Evolutionary conservation across 495 filamentous ascomycete genomes (phyloP).

Genomic region (Tuber brumale): DNA sequence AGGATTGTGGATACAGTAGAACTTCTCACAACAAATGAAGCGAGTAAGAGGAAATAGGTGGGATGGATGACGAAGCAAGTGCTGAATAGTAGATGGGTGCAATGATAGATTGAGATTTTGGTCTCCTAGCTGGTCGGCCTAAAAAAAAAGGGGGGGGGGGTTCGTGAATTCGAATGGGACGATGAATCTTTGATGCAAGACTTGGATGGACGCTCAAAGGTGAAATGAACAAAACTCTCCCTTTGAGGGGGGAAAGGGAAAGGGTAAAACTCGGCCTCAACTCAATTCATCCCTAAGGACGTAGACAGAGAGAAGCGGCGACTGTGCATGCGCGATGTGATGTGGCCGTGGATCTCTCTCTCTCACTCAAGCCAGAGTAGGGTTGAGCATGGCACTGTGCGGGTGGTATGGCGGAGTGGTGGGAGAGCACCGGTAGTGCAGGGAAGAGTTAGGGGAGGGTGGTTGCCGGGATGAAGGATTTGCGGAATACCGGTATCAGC

Average conservation of each 20-base stretch:
- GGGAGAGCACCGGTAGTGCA: neutral
- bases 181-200: slow-evolving; percentile 11
- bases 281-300: slow-evolving; percentile 28
- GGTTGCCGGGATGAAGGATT: neutral
- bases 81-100: neutral
- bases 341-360: slow-evolving; percentile 10
- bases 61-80: slow-evolving; percentile 7
- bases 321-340: slow-evolving; percentile 10
- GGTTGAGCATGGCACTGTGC: neutral
- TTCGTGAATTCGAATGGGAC: slow-evolving; percentile 11
- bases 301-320: slow-evolving; percentile 12
- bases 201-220: slow-evolving; percentile 4
- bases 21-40: slow-evolving; percentile 10
- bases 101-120: slow-evolving; percentile 1
- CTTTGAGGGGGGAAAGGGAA: slow-evolving; percentile 11
- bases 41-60: slow-evolving; percentile 4
- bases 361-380: neutral
- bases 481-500: neutral
- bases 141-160: slow-evolving; percentile 1
- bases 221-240: slow-evolving; percentile 3
- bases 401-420: no score
- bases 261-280: slow-evolving; percentile 18
- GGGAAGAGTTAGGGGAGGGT: neutral
- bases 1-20: slow-evolving; percentile 1
- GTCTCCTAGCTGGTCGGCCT: neutral